A percentile compares a stretch with the other conserved stretches of the same genome.
These are phyloP conservation scores for Corymbia calophylla DNA, from an alignment of 441 rosid genomes.

Conservation along the genomic window DNA sequence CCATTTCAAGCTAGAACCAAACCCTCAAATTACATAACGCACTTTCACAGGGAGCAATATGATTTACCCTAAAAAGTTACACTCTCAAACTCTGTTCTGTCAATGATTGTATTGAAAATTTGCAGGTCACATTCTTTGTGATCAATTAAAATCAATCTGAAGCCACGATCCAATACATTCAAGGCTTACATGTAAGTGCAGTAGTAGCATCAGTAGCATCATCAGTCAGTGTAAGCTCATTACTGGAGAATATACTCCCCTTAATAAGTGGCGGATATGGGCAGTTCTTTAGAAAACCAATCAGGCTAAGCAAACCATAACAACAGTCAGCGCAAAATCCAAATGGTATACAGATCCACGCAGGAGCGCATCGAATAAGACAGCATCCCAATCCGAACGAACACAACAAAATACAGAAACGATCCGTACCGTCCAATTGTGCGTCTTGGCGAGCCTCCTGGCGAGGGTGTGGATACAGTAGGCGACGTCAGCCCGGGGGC, in stretches of 20 bases:
- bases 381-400: neutral
- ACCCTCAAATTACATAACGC: neutral
- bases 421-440: slow-evolving; percentile 60
- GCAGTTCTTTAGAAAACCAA: neutral
- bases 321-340: neutral
- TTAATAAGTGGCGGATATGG: neutral
- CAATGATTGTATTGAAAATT: neutral
- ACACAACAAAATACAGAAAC: neutral
- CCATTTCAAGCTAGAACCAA: neutral
- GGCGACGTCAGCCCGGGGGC: slow-evolving; percentile 78
- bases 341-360: neutral
- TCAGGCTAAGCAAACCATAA: neutral
- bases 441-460: slow-evolving; percentile 68
- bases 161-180: neutral
- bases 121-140: neutral
- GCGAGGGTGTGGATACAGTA: slow-evolving; percentile 64
- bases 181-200: neutral
- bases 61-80: neutral
- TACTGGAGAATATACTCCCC: neutral
- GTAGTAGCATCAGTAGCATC: neutral
- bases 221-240: neutral
- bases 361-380: neutral
- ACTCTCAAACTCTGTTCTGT: neutral
- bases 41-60: neutral
- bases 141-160: neutral